phyloP scores from a whole-genome alignment of 2,329 filamentous ascomycete species.

The Colletotrichum godetiae region DNA sequence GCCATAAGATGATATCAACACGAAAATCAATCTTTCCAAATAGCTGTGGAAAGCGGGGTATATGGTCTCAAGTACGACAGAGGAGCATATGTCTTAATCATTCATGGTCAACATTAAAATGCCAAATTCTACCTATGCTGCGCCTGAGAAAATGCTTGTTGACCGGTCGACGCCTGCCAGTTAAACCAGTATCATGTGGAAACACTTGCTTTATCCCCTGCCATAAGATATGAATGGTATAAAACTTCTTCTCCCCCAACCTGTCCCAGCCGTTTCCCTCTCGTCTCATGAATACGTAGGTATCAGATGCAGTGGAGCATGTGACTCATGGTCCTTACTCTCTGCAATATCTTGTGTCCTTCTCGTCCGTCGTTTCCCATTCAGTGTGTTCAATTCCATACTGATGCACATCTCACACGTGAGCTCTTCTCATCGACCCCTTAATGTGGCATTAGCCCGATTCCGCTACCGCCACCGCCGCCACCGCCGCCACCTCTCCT shows the following conservation, averaged over 20 bases:
- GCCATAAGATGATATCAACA: not conserved
- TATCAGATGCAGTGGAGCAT: not conserved
- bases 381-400: not conserved
- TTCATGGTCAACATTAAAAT: constrained; percentile 18
- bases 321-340: not conserved
- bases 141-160: constrained; percentile 9
- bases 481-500: constrained; percentile 32
- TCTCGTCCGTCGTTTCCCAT: not conserved
- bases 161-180: constrained; percentile 10
- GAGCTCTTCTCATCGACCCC: not conserved
- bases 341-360: too few relatives aligned
- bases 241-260: not conserved
- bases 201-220: not conserved
- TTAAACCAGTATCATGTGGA: constrained; percentile 8
- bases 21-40: too few relatives aligned
- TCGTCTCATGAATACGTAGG: not conserved
- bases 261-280: not conserved
- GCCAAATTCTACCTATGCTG: constrained; percentile 8
- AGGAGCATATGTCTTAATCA: not conserved
- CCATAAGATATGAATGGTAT: constrained; percentile 1
- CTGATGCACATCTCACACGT: not conserved
- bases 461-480: constrained; percentile 38
- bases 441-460: constrained; percentile 53
- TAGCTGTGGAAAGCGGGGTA: too few relatives aligned
- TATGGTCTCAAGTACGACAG: too few relatives aligned